Evolutionary conservation across 345 rosid genomes (phyloP), one percentile per base, ranked within the genome.

Genomic region (Brassica cretica): DNA sequence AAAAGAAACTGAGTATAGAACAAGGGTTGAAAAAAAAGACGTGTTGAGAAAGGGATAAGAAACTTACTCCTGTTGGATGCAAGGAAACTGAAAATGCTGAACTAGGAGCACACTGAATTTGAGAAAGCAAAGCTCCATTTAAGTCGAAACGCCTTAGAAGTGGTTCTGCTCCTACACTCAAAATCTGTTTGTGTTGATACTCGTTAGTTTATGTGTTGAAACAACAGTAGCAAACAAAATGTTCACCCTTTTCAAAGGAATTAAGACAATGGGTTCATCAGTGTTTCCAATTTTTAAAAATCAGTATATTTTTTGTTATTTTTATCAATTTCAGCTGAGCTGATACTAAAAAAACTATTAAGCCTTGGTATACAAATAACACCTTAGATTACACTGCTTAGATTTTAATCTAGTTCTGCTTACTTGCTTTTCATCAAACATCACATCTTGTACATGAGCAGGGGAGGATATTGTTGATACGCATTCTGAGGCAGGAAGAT

Each of bases 141-240:
- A 93, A 84, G 86, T 91, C 93, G 16, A 81, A 91, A 51, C 92
- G 94, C 62, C 83, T 83, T 51, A 91, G 84, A 71, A 91, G 56
- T 81, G 98, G 91, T 77, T 90, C 94, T 51, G 98, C 84, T 76
- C 96, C 98, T 46, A 91, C 99, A 53, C 89, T 87, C 83, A 95
- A 82, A 65, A 95, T 90, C 98, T 95, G 91, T 77, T 71, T 75
- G 70, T 7, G 30, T 3, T 3, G 51, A 70, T 44, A 2, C 72
- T 70, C 62, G 64, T 75, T 80, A 80, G 79, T 32, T 41, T 64
- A n/a, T 25, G 33, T 5, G 33, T 60, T 60, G 55, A 64, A 46
- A 27, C 27, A 62, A 27, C 58, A 35, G 5, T 65, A 5, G 6
- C 0, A 64, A 4, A 8, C 29, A 19, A 25, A 6, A 61, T 18